Base-by-base conservation (phyloP, 2,329 filamentous ascomycete genomes). In the Aureobasidium lini region DNA sequence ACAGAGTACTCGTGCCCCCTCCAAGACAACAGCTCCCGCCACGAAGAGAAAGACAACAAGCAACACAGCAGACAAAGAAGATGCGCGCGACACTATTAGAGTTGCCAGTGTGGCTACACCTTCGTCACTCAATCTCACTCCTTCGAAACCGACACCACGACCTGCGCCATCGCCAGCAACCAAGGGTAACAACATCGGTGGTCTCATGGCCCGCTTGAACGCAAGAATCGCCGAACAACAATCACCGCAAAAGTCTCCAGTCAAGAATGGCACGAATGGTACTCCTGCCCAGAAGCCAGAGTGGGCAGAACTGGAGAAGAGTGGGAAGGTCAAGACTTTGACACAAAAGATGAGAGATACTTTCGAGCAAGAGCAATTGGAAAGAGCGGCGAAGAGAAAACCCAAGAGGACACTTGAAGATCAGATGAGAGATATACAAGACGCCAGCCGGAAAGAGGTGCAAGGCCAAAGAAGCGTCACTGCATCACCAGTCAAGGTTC, bases 361-460 rank as follows among this genome's bases (percentile, higher is more conserved):
- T 0, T 53, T 49, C 37, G 57, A 54, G 49, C 34, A 54, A 18
- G 59, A 56, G 28, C 60, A 60, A 11, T 43, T 50, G 31, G 43
- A 40, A 15, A 62, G 54, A 16, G 49, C 61, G 11, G 48, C 46
- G n/a, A 64, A 62, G 53, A 61, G 61, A 54, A 65, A 64, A 47
- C 63, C 62, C 13, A 69, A 66, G 62, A 67, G 65, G 60, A 70
- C 69, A 1, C 67, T 70, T 31, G 69, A 70, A 48, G 67, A 71
- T 46, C 67, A 71, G 62, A 70, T 71, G 29, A 64, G 63, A 18
- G 66, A 69, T 36, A 44, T 70, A 18, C 65, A 66, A 42, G 62
- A 64, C 31, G 67, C 69, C 31, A 64, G 62, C 16, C 60, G 64
- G 28, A 57, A 63, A 11, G 64, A 60, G 23, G 66, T 50, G 7